These are phyloP conservation scores for Pseudotulostoma volvatum DNA, from an alignment of 495 filamentous ascomycete species.

Conservation along the genomic window DNA sequence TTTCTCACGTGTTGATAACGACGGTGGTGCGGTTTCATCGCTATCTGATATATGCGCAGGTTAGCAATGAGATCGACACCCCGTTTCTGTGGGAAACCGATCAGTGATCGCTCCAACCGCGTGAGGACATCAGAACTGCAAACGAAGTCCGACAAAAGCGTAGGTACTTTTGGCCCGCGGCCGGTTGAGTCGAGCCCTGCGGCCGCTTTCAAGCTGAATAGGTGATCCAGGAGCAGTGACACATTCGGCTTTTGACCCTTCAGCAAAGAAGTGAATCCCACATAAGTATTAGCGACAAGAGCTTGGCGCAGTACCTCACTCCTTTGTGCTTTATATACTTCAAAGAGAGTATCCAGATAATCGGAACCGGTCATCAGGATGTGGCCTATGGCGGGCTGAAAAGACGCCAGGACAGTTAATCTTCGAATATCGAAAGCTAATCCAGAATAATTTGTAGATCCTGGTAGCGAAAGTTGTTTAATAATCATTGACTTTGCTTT, in stretches of 20 bases:
- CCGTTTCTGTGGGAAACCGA: slow-evolving; percentile 31
- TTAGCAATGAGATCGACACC: slow-evolving; percentile 24
- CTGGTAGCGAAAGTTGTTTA: slow-evolving; percentile 31
- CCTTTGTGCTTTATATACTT: slow-evolving; percentile 41
- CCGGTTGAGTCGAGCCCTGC: slow-evolving; percentile 28
- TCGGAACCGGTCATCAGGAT: slow-evolving; percentile 71
- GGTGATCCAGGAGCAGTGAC: slow-evolving; percentile 58
- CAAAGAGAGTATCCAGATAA: slow-evolving; percentile 58
- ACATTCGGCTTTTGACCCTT: slow-evolving; percentile 48
- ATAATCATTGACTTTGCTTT: slow-evolving; percentile 31
- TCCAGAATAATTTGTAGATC: slow-evolving; percentile 14
- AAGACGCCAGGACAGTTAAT: slow-evolving; percentile 25
- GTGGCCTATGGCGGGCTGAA: slow-evolving; percentile 21
- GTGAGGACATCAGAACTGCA: slow-evolving; percentile 25
- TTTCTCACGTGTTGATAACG: slow-evolving; percentile 39
- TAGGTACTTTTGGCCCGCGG: slow-evolving; percentile 22
- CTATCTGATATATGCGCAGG: slow-evolving; percentile 29
- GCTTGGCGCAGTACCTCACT: slow-evolving; percentile 39
- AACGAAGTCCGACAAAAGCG: slow-evolving; percentile 29
- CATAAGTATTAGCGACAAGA: slow-evolving; percentile 53
- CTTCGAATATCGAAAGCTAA: slow-evolving; percentile 20
- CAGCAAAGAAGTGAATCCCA: slow-evolving; percentile 50
- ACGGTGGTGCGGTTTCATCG: slow-evolving; percentile 35
- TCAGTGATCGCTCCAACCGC: slow-evolving; percentile 39
- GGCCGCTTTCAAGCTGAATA: slow-evolving; percentile 61